Evolutionary conservation across 176 grass and related monocot genomes (phyloP), one percentile per base, ranked within the genome.

Genomic region (Calamus simplicifolius): DNA sequence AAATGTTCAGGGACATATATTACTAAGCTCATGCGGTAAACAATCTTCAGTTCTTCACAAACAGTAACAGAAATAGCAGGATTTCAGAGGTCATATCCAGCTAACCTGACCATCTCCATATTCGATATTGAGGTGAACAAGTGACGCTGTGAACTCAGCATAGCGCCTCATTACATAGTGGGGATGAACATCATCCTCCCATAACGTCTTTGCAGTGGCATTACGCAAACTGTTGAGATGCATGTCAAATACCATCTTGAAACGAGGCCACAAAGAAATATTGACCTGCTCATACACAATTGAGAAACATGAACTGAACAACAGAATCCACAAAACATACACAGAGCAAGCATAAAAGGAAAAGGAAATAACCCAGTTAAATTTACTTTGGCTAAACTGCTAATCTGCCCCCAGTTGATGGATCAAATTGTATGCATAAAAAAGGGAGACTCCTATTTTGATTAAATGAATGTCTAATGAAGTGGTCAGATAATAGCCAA

Each of bases 201-300:
- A n/a, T 21, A 97, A 72, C 27, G 83, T 79, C 69, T 74, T 97
- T 67, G 91, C 79, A 75, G 88, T 91, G 15, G 93, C 93, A 80
- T 82, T 91, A 35, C 93, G 78, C 51, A 97, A 77, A 61, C 93
- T 97, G 55, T 80, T 88, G 64, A 97, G 71, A 77, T 97, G 93
- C 78, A 97, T 77, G 67, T 97, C 93, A 72, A 97, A 97, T 57
- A 97, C 93, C 93, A 97, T 75, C 87, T 97, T 97, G 81, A 97
- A 97, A 30, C 93, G 83, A 67, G 87, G 87, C 87, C 87, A 91
- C 23, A 97, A 73, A 48, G 93, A 82, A 58, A 97, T 75, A 64
- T 97, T 97, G 55, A 97, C 87, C 93, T 91, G 73, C 31, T 60
- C 49, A 80, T 64, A 38, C 10, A 8, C 31, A 38, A 38, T 38